These are phyloP conservation scores for Spiromastix sp. DNA, from an alignment of 2,329 filamentous ascomycete species.

Conservation along the genomic window DNA sequence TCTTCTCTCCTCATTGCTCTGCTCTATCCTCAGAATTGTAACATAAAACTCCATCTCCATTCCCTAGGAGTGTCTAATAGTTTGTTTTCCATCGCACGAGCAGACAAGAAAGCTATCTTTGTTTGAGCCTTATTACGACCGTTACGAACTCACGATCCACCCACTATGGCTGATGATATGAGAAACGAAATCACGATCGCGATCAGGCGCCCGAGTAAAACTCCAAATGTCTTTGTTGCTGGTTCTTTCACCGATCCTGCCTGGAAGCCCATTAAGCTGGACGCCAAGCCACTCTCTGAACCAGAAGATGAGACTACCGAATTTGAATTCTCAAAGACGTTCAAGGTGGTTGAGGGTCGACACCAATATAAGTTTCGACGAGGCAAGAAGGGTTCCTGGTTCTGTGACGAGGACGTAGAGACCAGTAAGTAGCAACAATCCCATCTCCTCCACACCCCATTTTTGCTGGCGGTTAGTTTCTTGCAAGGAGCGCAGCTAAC, in stretches of 20 bases:
- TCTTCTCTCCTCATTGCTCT: not conserved
- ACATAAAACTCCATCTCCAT: not conserved
- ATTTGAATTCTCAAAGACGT: constrained; percentile 15
- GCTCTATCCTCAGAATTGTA: not conserved
- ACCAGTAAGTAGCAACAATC: constrained; percentile 14
- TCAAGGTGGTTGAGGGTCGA: constrained; percentile 14
- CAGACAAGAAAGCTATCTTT: not conserved
- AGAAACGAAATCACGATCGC: constrained; percentile 19
- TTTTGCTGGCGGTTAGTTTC: not conserved
- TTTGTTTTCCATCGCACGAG: not conserved
- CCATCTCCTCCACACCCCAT: not conserved
- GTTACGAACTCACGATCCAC: constrained; percentile 11
- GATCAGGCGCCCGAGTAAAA: constrained; percentile 17
- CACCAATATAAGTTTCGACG: constrained; percentile 20
- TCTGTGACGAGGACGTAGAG: constrained; percentile 18
- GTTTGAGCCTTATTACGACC: constrained; percentile 11
- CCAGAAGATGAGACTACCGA: constrained; percentile 12
- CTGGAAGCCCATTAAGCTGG: constrained; percentile 19
- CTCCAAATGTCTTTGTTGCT: constrained; percentile 18
- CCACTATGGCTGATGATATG: constrained; percentile 10
- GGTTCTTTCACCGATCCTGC: constrained; percentile 20
- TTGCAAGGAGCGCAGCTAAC: constrained; percentile 2
- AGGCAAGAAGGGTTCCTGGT: constrained; percentile 16
- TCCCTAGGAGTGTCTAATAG: not conserved
- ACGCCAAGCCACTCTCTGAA: constrained; percentile 11